A percentile compares a stretch with the other conserved stretches of the same genome.
Conservation (phyloP, 2,329 filamentous ascomycete genomes). For the Cordyceps javanica region DNA sequence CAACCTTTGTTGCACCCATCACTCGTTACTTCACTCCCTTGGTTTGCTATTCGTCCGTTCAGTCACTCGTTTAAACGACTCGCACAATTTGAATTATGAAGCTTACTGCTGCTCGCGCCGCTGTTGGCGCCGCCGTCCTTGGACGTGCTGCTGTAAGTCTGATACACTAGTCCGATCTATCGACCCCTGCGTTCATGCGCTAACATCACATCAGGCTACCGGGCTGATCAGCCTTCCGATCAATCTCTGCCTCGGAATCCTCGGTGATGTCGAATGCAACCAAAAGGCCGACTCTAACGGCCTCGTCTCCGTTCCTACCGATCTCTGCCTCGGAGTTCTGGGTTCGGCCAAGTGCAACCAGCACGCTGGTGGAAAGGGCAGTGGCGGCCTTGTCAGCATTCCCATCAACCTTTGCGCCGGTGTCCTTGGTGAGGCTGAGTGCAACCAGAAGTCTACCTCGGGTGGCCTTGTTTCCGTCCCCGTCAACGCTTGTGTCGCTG, state of each 20-base stretch:
- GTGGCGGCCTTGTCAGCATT: not conserved
- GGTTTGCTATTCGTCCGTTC: constrained; percentile 1
- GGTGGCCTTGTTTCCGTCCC: not conserved
- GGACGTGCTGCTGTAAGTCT: constrained; percentile 7
- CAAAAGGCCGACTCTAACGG: not conserved
- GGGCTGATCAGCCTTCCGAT: not conserved
- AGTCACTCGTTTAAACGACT: not conserved
- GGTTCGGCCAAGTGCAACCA: constrained; percentile 6
- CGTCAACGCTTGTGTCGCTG: not conserved
- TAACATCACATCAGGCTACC: not conserved
- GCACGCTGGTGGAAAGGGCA: not conserved
- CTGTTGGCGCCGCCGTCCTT: constrained; percentile 1
- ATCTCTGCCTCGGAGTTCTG: not conserved
- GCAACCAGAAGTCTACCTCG: not conserved
- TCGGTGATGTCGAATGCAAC: not conserved
- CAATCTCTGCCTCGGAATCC: constrained; percentile 1
- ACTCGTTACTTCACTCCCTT: constrained; percentile 6
- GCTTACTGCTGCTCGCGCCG: constrained; percentile 3
- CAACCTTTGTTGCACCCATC: not conserved
- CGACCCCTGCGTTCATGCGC: not conserved
- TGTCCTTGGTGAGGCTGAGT: not conserved
- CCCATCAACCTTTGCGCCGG: not conserved
- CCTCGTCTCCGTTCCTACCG: not conserved
- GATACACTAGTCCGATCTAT: not conserved
- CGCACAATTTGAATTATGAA: not conserved